A percentile compares a stretch with the other conserved stretches of the same genome.
Conservation (phyloP, 768 basidiomycete genomes). For the Suillus sp. region DNA sequence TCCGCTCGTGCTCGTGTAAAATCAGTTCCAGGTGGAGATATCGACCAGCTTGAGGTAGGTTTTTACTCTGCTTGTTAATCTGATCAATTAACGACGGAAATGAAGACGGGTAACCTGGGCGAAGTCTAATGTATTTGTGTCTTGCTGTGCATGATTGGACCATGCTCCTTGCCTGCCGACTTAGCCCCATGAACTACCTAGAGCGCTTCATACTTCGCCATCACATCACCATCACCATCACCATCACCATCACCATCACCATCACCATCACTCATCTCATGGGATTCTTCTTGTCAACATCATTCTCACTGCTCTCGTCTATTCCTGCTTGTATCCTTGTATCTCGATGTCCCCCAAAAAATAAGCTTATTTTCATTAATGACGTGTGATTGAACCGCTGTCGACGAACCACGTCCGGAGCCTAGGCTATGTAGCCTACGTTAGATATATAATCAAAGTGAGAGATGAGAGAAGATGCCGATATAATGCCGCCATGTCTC, state of each 20-base stretch:
- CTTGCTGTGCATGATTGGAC: neutral
- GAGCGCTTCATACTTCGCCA: neutral
- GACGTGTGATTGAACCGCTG: neutral
- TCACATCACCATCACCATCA: neutral
- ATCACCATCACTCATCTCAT: neutral
- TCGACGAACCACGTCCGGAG: neutral
- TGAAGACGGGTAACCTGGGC: neutral
- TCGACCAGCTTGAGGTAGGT: neutral
- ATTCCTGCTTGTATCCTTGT: neutral
- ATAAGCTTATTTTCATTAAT: conserved; percentile 3
- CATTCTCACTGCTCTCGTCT: neutral
- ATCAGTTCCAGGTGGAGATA: neutral
- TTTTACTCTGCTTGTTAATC: neutral
- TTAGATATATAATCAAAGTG: neutral
- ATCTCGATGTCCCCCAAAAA: neutral
- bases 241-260: neutral
- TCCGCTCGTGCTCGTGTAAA: neutral
- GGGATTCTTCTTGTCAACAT: neutral
- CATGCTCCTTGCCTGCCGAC: neutral
- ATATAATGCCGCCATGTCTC: neutral
- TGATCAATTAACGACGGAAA: neutral
- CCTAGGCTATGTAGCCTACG: neutral
- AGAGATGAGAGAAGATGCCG: neutral
- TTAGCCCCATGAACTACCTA: neutral
- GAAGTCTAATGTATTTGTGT: neutral